phyloP scores from a whole-genome alignment of 306 rosid species.

The Bauhinia variegata region DNA sequence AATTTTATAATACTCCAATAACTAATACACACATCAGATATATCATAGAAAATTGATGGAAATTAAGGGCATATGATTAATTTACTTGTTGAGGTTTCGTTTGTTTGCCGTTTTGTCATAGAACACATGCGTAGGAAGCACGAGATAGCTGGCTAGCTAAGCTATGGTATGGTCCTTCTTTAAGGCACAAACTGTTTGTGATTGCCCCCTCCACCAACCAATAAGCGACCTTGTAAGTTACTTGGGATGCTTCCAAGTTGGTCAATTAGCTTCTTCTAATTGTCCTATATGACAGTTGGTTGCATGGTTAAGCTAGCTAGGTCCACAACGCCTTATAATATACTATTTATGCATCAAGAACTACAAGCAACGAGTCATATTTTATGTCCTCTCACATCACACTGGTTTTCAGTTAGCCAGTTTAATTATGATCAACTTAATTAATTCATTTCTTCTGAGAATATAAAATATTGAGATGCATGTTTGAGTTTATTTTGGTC shows the following conservation, averaged over 20 bases:
- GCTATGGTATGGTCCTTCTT: background rate
- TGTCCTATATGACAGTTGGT: conserved; percentile 48
- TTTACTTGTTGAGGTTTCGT: too few species aligned
- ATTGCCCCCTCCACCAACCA: background rate
- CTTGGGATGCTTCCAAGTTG: conserved; percentile 35
- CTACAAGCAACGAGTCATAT: conserved; percentile 19
- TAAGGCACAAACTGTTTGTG: background rate
- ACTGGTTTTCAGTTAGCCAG: background rate
- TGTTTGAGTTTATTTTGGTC: too few species aligned
- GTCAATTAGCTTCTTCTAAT: background rate
- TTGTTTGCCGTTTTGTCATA: too few species aligned
- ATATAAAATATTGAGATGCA: background rate
- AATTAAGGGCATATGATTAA: too few species aligned
- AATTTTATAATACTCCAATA: too few species aligned
- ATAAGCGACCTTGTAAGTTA: background rate
- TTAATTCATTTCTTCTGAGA: background rate
- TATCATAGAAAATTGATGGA: too few species aligned
- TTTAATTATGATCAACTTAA: background rate
- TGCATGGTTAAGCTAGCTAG: conserved; percentile 40
- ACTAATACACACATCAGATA: too few species aligned
- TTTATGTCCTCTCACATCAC: conserved; percentile 8
- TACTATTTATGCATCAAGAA: background rate
- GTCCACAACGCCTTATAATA: conserved; percentile 39
- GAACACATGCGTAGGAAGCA: background rate
- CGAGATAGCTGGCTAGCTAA: background rate